These are phyloP conservation scores for Marsdenia floribunda DNA, from an alignment of 257 asterid species.

Conservation along the genomic window DNA sequence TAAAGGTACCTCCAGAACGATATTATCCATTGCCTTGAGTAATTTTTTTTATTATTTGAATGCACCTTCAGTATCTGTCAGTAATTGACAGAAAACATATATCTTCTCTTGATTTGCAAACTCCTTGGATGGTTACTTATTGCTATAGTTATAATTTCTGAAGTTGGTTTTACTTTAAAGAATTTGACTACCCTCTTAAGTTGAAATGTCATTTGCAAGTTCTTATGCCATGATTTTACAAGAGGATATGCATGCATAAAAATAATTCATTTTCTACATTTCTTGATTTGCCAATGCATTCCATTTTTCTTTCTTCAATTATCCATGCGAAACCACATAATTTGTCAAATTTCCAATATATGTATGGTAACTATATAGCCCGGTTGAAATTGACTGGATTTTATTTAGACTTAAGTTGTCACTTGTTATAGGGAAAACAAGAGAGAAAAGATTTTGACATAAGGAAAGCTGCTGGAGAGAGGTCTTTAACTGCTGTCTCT, in stretches of 20 bases:
- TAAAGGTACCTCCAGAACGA: too few relatives aligned
- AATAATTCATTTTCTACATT: neutral
- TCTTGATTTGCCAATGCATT: neutral
- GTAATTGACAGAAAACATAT: too few relatives aligned
- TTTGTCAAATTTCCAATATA: neutral
- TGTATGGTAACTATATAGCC: neutral
- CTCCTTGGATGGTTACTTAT: too few relatives aligned
- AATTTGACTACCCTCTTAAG: neutral
- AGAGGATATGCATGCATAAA: neutral
- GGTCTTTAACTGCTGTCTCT: constrained; percentile 41
- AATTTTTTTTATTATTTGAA: too few relatives aligned
- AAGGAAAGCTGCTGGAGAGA: constrained; percentile 49
- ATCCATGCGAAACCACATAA: neutral
- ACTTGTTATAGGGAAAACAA: constrained; percentile 45
- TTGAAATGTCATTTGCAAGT: too few relatives aligned
- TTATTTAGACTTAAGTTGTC: constrained; percentile 1
- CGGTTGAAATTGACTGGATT: neutral
- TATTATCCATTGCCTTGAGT: too few relatives aligned
- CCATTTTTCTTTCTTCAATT: neutral
- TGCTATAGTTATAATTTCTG: too few relatives aligned
- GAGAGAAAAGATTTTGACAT: constrained; percentile 59
- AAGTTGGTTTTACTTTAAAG: too few relatives aligned
- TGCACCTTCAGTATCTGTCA: too few relatives aligned
- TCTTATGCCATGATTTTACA: neutral
- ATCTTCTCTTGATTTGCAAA: too few relatives aligned